Evolutionary conservation across 225 moss, liverwort and hornwort species (phyloP).

Genomic region (Physcomitrium patens): DNA sequence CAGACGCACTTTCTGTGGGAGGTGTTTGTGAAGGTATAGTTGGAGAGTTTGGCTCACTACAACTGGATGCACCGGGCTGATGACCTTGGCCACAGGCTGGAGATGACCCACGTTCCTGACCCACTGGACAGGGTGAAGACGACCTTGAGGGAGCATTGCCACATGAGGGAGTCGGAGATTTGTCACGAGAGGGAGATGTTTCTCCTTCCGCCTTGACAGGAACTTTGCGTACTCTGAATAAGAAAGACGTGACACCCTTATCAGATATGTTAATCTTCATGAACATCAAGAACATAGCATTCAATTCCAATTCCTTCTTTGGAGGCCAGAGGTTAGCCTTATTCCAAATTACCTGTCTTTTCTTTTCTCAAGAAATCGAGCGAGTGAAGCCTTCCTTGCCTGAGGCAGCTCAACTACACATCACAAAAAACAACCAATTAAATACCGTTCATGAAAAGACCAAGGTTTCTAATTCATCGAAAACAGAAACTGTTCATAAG

Average conservation of each 20-base stretch:
- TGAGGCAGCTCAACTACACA: slow-evolving; percentile 68
- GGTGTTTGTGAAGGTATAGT: slow-evolving; percentile 44
- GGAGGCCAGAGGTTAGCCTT: too few species aligned
- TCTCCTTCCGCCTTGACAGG: slow-evolving; percentile 34
- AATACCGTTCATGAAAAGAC: background rate
- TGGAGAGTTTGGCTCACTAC: slow-evolving; percentile 48
- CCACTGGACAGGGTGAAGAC: slow-evolving; percentile 26
- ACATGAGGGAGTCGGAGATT: slow-evolving; percentile 35
- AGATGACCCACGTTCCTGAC: slow-evolving; percentile 28
- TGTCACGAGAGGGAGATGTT: slow-evolving; percentile 37
- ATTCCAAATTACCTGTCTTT: slow-evolving; percentile 57
- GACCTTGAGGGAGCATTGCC: slow-evolving; percentile 36
- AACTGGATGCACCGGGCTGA: slow-evolving; percentile 34
- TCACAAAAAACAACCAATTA: slow-evolving; percentile 9
- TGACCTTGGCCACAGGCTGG: slow-evolving; percentile 25
- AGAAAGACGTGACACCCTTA: too few species aligned
- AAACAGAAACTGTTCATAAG: too few species aligned
- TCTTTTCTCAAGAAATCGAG: slow-evolving; percentile 92
- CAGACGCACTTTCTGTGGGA: slow-evolving; percentile 35
- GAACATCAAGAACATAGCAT: too few species aligned
- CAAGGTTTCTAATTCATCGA: background rate
- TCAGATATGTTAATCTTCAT: too few species aligned
- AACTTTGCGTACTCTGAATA: slow-evolving; percentile 28
- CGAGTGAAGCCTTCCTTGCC: slow-evolving; percentile 86
- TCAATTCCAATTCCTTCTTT: too few species aligned